phyloP scores from a whole-genome alignment of 2,329 filamentous ascomycete species.

The Cladosporium sp. region DNA sequence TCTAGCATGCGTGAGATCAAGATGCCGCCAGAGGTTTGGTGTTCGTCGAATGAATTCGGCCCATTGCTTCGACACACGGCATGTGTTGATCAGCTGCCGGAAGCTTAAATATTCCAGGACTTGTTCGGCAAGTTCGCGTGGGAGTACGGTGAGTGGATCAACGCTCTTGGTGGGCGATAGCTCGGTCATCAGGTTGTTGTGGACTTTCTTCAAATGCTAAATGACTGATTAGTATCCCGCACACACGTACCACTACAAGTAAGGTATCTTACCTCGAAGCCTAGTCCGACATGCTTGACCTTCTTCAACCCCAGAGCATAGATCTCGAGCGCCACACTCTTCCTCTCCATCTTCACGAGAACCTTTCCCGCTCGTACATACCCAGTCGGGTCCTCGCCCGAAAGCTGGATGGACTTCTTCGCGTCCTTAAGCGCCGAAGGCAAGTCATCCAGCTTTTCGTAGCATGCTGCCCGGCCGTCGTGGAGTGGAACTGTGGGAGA shows the following conservation, averaged over 20 bases:
- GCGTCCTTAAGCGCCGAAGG: slow-evolving; percentile 50
- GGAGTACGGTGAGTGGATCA: slow-evolving; percentile 49
- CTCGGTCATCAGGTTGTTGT: slow-evolving; percentile 40
- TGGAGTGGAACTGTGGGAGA: slow-evolving; percentile 35
- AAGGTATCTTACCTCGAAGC: slow-evolving; percentile 21
- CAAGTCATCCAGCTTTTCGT: slow-evolving; percentile 47
- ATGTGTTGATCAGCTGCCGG: slow-evolving; percentile 40
- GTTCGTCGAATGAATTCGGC: slow-evolving; percentile 43
- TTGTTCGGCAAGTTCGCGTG: slow-evolving; percentile 48
- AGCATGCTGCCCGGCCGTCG: slow-evolving; percentile 51
- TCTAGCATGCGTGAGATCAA: slow-evolving; percentile 47
- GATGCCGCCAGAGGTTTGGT: slow-evolving; percentile 44
- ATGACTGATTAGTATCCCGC: neutral
- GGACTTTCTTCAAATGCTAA: slow-evolving; percentile 28
- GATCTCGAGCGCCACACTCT: slow-evolving; percentile 48
- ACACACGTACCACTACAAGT: neutral
- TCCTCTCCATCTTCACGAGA: slow-evolving; percentile 44
- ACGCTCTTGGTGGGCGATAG: slow-evolving; percentile 38
- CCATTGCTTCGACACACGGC: slow-evolving; percentile 53
- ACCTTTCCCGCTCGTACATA: slow-evolving; percentile 51
- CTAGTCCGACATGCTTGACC: slow-evolving; percentile 36
- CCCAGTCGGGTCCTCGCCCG: slow-evolving; percentile 48
- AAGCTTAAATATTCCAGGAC: slow-evolving; percentile 50
- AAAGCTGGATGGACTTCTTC: slow-evolving; percentile 49
- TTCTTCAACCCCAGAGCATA: slow-evolving; percentile 54